Base-by-base conservation (phyloP, 2,329 filamentous ascomycete genomes). In the Arthrobotrys entomopaga region DNA sequence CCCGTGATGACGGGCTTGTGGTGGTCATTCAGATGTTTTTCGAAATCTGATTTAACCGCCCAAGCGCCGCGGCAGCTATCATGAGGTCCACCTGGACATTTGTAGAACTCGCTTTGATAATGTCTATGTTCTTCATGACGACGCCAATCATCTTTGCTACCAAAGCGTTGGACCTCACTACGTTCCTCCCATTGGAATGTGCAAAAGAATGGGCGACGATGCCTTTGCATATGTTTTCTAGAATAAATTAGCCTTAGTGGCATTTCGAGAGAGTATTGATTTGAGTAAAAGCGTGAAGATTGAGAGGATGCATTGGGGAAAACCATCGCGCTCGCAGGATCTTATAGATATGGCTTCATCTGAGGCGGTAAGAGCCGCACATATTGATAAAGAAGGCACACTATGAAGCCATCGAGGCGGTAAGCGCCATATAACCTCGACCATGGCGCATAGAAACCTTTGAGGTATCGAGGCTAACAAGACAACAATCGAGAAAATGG, bases 141-240 rank as follows among this genome's bases (percentile, higher is more conserved):
- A 80, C 96, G 96, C 93, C 88, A 97, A 81, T 97, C 93, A 71
- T 92, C 93, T 80, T 97, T 96, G 81, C 91, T 93, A n/a, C 93
- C 93, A 77, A 97, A 97, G 0, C 80, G 84, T 79, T 92, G 93
- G 56, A 82, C 81, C 79, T 93, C 63, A 16, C 58, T 49, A 20
- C 58, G 16, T 38, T 74, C 70, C 59, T 74, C 97, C 29, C 83
- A 81, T 7, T 84, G 81, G 76, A 89, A 91, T 0, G 92, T 96
- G 81, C 93, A 97, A 11, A 88, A 89, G 76, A 94, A 97, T 0
- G 92, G 93, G 77, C 88, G 89, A 6, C 87, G 85, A 80, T 97
- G 93, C 0, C 93, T 88, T 80, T 92, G 94, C 80, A 87, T 84
- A 80, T 97, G 93, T 81, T 97, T 97, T 77, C 91, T 94, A 69